phyloP scores from a whole-genome alignment of 2,329 filamentous ascomycete species.

The Chaetoscypha palmicola region DNA sequence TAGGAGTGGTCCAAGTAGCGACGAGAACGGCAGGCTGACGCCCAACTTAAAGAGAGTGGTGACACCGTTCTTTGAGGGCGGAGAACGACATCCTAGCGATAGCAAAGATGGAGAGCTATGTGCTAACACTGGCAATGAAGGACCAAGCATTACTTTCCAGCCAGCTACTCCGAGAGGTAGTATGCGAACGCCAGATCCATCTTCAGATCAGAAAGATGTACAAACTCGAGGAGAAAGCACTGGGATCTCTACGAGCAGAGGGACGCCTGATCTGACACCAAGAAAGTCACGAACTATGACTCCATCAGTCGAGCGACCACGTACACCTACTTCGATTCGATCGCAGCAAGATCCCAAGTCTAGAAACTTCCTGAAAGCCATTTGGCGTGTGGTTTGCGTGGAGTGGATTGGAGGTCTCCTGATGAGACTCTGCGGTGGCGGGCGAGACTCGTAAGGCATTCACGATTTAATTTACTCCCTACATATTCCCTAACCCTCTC shows the following conservation, averaged over 20 bases:
- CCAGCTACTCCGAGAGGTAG: constrained; percentile 21
- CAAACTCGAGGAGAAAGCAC: constrained; percentile 19
- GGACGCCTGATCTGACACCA: constrained; percentile 17
- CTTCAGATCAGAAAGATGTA: constrained; percentile 8
- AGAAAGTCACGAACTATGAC: constrained; percentile 21
- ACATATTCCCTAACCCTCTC: neutral
- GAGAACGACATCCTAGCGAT: constrained; percentile 13
- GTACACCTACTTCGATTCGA: constrained; percentile 27
- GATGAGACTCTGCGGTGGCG: constrained; percentile 24
- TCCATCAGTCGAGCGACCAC: constrained; percentile 19
- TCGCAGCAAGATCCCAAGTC: constrained; percentile 23
- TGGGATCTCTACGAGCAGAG: constrained; percentile 17
- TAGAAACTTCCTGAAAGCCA: constrained; percentile 26
- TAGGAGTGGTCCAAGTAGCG: too few relatives aligned
- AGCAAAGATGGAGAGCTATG: too few relatives aligned
- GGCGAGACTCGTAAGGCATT: constrained; percentile 25
- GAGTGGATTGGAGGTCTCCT: constrained; percentile 33
- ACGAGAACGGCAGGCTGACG: too few relatives aligned
- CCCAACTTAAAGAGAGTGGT: neutral
- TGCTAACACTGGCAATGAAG: constrained; percentile 7
- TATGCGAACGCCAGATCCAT: neutral
- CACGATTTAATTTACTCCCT: constrained; percentile 5
- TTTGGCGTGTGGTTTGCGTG: constrained; percentile 31
- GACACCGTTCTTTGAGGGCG: constrained; percentile 15
- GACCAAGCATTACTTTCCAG: constrained; percentile 19